Evolutionary conservation across 2,329 filamentous ascomycete genomes (phyloP).

Genomic region (Fusarium piperis): DNA sequence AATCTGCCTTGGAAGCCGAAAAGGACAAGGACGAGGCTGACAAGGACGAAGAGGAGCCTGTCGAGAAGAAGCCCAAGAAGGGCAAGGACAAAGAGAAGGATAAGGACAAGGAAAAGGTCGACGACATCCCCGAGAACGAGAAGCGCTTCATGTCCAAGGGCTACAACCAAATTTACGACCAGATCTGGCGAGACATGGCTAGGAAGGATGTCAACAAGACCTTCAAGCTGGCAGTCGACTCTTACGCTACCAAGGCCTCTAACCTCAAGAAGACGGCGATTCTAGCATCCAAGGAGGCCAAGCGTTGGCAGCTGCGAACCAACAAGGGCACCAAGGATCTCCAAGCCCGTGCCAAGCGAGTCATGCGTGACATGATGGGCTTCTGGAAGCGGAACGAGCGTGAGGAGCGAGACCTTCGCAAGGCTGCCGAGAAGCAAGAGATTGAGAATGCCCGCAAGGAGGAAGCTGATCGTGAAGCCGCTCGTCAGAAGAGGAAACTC

Average conservation of each 20-base stretch:
- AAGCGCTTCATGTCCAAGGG: constrained; percentile 85
- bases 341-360: constrained; percentile 94
- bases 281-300: constrained; percentile 94
- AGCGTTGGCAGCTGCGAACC: constrained; percentile 95
- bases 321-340: constrained; percentile 99
- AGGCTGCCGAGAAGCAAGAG: constrained; percentile 94
- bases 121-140: constrained; percentile 64
- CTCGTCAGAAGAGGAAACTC: constrained; percentile 96
- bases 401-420: constrained; percentile 93
- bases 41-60: constrained; percentile 53
- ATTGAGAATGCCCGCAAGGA: constrained; percentile 96
- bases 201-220: constrained; percentile 95
- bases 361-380: constrained; percentile 99
- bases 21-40: constrained; percentile 58
- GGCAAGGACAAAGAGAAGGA: constrained; percentile 56
- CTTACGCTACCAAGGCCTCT: constrained; percentile 86
- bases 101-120: constrained; percentile 63
- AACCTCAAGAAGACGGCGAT: constrained; percentile 98
- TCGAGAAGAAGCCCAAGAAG: constrained; percentile 60
- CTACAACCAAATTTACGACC: constrained; percentile 96
- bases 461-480: constrained; percentile 96
- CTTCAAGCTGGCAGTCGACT: constrained; percentile 86
- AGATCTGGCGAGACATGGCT: constrained; percentile 95
- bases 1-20: constrained; percentile 45
- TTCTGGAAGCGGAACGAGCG: constrained; percentile 99